Evolutionary conservation across 1,284 basidiomycete species (phyloP).

Genomic region (Laetiporus sulphureus): DNA sequence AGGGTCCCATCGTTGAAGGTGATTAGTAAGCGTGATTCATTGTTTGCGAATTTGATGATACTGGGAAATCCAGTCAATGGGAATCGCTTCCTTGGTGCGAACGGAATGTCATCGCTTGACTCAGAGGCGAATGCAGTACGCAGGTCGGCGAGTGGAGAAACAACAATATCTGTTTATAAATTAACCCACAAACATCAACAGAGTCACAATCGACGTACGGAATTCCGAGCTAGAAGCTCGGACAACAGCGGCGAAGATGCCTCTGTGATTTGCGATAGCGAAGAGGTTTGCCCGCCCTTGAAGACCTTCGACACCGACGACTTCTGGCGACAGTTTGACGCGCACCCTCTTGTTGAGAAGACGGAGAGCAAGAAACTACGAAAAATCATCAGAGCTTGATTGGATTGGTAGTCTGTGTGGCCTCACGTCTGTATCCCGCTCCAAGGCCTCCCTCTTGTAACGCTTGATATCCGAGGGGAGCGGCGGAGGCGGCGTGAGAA

Average conservation of each 20-base stretch:
- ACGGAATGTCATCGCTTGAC: slow-evolving; percentile 29
- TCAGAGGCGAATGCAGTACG: slow-evolving; percentile 39
- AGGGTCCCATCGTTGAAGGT: slow-evolving; percentile 52
- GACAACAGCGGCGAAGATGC: slow-evolving; percentile 60
- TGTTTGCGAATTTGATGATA: slow-evolving; percentile 46
- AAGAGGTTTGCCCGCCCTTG: slow-evolving; percentile 39
- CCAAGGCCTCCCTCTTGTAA: slow-evolving; percentile 28
- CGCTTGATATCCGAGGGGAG: slow-evolving; percentile 26
- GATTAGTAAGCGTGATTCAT: slow-evolving; percentile 55
- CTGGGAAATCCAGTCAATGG: slow-evolving; percentile 40
- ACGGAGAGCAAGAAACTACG: slow-evolving; percentile 42
- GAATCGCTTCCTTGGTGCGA: slow-evolving; percentile 43
- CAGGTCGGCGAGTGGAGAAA: slow-evolving; percentile 52
- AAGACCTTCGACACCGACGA: slow-evolving; percentile 36
- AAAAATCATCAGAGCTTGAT: not conserved
- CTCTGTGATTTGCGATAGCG: slow-evolving; percentile 47
- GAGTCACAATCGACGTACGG: no score
- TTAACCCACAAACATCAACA: no score
- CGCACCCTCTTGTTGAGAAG: slow-evolving; percentile 56
- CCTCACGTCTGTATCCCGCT: slow-evolving; percentile 40
- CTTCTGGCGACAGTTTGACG: slow-evolving; percentile 46
- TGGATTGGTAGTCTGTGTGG: not conserved
- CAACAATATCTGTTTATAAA: slow-evolving; percentile 38
- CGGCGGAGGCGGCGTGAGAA: slow-evolving; percentile 20
- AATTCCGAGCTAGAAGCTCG: no score